These are phyloP conservation scores for Ganoderma boninense DNA, from an alignment of 1,284 basidiomycete genomes.

Conservation along the genomic window DNA sequence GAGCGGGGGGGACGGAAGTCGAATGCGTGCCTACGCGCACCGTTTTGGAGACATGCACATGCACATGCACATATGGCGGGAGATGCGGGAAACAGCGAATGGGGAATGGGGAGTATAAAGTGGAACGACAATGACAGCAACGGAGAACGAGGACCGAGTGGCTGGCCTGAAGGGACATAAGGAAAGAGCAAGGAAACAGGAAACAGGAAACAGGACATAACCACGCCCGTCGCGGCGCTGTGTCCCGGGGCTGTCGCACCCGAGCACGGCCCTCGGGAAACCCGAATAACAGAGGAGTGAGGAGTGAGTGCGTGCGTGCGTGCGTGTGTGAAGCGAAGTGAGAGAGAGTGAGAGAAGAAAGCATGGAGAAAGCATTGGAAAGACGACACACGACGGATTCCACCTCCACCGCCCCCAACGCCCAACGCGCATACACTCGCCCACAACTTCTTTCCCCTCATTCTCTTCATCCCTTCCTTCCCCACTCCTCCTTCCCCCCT, in stretches of 20 bases:
- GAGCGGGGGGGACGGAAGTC: not conserved
- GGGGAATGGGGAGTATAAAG: not conserved
- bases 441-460: not conserved
- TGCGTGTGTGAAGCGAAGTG: not conserved
- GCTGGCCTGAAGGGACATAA: not conserved
- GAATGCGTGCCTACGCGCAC: not conserved
- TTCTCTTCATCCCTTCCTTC: not conserved
- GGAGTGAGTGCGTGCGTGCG: not conserved
- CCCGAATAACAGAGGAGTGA: slow-evolving; percentile 9
- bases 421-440: not conserved
- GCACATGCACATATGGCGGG: not conserved
- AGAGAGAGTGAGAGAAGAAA: slow-evolving; percentile 1
- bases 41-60: slow-evolving; percentile 2
- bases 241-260: not conserved
- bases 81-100: not conserved
- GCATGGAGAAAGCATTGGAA: slow-evolving; percentile 11
- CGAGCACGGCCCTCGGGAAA: slow-evolving; percentile 11
- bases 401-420: not conserved
- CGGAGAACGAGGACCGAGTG: not conserved
- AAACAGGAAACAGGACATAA: not conserved
- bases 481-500: not conserved
- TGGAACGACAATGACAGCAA: not conserved
- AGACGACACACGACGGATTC: slow-evolving; percentile 4
- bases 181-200: not conserved
- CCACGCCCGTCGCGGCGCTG: slow-evolving; percentile 8